Evolutionary conservation across 345 rosid species (phyloP).

Genomic region (Boechera retrofracta): DNA sequence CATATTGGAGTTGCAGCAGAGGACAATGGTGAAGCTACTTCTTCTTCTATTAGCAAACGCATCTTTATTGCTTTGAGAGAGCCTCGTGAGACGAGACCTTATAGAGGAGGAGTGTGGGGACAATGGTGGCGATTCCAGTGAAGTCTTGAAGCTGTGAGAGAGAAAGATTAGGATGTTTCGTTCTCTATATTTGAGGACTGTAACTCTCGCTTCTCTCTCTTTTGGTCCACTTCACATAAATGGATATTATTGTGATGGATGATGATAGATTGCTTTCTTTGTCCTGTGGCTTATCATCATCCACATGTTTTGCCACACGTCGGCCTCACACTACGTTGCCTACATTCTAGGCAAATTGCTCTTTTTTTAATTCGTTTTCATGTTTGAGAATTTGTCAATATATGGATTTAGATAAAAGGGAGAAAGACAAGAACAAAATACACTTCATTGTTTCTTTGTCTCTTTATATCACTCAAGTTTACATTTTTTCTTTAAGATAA

Average conservation of each 20-base stretch:
- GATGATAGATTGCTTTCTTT: slow-evolving; percentile 37
- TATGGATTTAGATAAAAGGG: background rate
- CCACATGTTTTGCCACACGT: slow-evolving; percentile 44
- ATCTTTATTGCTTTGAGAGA: slow-evolving; percentile 27
- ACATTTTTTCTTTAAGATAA: slow-evolving; percentile 32
- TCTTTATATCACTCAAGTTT: slow-evolving; percentile 36
- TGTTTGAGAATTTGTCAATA: slow-evolving; percentile 40
- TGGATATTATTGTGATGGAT: slow-evolving; percentile 36
- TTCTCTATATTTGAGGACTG: slow-evolving; percentile 20
- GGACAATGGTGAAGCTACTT: slow-evolving; percentile 39
- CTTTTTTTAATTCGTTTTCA: slow-evolving; percentile 20
- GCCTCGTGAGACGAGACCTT: slow-evolving; percentile 27
- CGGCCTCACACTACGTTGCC: slow-evolving; percentile 37
- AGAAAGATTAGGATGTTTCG: slow-evolving; percentile 39
- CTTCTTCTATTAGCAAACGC: slow-evolving; percentile 37
- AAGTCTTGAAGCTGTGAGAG: slow-evolving; percentile 41
- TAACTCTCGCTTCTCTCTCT: slow-evolving; percentile 39
- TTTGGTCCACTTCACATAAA: slow-evolving; percentile 50
- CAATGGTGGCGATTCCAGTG: slow-evolving; percentile 40
- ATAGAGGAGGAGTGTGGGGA: slow-evolving; percentile 38
- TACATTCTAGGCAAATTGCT: slow-evolving; percentile 43
- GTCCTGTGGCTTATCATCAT: slow-evolving; percentile 44
- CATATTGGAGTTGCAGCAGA: slow-evolving; percentile 39
- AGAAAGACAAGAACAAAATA: slow-evolving; percentile 43
- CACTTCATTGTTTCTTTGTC: slow-evolving; percentile 45